A percentile compares a stretch with the other conserved stretches of the same genome.
phyloP scores from a whole-genome alignment of 2,329 filamentous ascomycete genomes.

The Hymenoscyphus fraxineus region DNA sequence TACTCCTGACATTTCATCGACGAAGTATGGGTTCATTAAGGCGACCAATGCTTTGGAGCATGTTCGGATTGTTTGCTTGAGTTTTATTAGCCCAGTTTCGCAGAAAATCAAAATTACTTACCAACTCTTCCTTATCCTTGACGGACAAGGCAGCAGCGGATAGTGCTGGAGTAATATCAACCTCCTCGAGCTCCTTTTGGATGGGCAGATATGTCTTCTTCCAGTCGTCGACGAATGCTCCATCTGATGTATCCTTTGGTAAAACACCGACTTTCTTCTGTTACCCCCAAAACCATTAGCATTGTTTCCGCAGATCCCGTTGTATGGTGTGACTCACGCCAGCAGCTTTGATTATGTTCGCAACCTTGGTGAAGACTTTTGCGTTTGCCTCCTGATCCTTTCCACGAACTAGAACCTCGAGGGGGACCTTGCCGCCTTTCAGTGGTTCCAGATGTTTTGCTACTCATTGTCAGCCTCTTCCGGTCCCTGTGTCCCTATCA shows the following conservation, averaged over 20 bases:
- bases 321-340: constrained; percentile 59
- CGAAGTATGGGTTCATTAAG: constrained; percentile 92
- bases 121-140: constrained; percentile 91
- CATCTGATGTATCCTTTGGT: constrained; percentile 76
- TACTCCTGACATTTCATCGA: constrained; percentile 96
- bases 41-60: constrained; percentile 92
- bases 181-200: constrained; percentile 81
- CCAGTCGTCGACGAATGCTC: constrained; percentile 95
- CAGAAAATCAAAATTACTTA: constrained; percentile 32
- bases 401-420: constrained; percentile 86
- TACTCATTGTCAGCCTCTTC: constrained; percentile 42
- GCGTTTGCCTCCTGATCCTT: constrained; percentile 91
- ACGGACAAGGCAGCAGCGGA: constrained; percentile 82
- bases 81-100: constrained; percentile 8
- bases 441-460: constrained; percentile 90
- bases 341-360: constrained; percentile 80
- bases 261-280: constrained; percentile 88
- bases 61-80: constrained; percentile 80
- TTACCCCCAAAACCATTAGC: constrained; percentile 16
- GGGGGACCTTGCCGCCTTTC: constrained; percentile 85
- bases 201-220: constrained; percentile 75
- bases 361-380: constrained; percentile 80
- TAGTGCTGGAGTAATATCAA: constrained; percentile 78
- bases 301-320: background rate
- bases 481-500: background rate